These are phyloP conservation scores for Metarhizium humberi DNA, from an alignment of 2,329 filamentous ascomycete species.

Conservation along the genomic window DNA sequence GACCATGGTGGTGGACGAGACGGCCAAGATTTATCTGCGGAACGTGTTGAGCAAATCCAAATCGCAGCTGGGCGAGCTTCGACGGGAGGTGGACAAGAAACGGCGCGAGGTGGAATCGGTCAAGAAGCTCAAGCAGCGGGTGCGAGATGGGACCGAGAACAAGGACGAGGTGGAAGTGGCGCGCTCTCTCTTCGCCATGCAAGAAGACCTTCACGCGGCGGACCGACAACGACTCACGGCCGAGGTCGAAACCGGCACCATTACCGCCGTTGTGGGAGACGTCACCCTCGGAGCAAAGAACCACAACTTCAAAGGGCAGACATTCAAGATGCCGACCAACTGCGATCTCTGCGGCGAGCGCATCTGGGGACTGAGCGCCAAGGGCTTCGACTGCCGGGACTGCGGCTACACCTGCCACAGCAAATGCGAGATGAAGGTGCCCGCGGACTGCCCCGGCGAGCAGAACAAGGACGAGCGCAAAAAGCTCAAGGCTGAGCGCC, in stretches of 20 bases:
- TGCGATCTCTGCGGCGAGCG: conserved; percentile 94
- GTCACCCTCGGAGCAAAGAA: conserved; percentile 86
- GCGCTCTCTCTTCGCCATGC: conserved; percentile 69
- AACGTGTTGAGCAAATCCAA: conserved; percentile 92
- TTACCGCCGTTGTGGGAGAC: conserved; percentile 85
- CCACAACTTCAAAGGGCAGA: conserved; percentile 97
- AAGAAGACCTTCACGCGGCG: conserved; percentile 75
- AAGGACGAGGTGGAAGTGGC: conserved; percentile 83
- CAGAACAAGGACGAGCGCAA: conserved; percentile 92
- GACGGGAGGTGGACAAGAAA: conserved; percentile 78
- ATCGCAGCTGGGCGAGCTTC: conserved; percentile 66
- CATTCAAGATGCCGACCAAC: conserved; percentile 98
- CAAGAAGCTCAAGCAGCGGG: conserved; percentile 62
- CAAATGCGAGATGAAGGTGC: conserved; percentile 99
- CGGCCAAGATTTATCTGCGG: conserved; percentile 80
- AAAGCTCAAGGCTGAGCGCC: conserved; percentile 78
- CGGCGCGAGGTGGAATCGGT: conserved; percentile 73
- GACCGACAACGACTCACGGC: conserved; percentile 79
- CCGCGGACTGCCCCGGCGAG: conserved; percentile 90
- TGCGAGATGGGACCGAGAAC: conserved; percentile 78
- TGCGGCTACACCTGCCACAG: conserved; percentile 97
- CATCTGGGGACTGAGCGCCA: conserved; percentile 94
- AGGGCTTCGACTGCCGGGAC: conserved; percentile 91
- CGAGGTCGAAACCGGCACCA: conserved; percentile 87
- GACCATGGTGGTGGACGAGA: conserved; percentile 74